Evolutionary conservation across 2,329 filamentous ascomycete species (phyloP).

Genomic region (Phialophora verrucosa): DNA sequence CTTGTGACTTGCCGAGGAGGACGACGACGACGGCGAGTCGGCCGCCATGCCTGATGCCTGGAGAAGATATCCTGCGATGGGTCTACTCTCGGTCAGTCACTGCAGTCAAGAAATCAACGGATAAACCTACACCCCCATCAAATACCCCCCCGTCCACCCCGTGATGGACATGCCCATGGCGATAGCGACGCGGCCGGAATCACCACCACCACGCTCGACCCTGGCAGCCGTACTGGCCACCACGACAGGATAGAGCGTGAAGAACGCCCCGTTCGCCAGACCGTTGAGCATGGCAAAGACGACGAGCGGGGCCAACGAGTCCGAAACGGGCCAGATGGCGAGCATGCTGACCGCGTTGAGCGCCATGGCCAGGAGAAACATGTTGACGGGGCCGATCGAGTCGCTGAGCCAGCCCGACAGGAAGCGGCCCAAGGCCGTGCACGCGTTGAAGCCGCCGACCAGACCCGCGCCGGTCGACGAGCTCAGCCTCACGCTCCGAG

Average conservation of each 20-base stretch:
- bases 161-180: slow-evolving; percentile 68
- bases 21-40: background rate
- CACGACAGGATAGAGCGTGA: slow-evolving; percentile 67
- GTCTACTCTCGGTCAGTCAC: slow-evolving; percentile 37
- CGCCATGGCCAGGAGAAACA: slow-evolving; percentile 55
- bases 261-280: slow-evolving; percentile 66
- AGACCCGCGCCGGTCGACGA: slow-evolving; percentile 62
- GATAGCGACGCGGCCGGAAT: slow-evolving; percentile 53
- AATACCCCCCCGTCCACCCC: slow-evolving; percentile 66
- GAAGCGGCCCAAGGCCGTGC: slow-evolving; percentile 64
- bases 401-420: slow-evolving; percentile 62
- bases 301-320: slow-evolving; percentile 59
- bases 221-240: slow-evolving; percentile 63
- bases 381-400: slow-evolving; percentile 61
- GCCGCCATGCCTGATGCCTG: slow-evolving; percentile 59
- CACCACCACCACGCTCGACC: slow-evolving; percentile 45
- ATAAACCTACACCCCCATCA: slow-evolving; percentile 55
- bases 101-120: background rate
- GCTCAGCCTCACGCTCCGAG: slow-evolving; percentile 60
- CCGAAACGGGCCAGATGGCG: slow-evolving; percentile 65
- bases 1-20: background rate
- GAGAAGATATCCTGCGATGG: slow-evolving; percentile 66
- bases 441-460: slow-evolving; percentile 66
- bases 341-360: slow-evolving; percentile 65
- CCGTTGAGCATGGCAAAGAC: slow-evolving; percentile 67